Base-by-base conservation (phyloP, 345 rosid species). In the Erucastrum elatum region DNA sequence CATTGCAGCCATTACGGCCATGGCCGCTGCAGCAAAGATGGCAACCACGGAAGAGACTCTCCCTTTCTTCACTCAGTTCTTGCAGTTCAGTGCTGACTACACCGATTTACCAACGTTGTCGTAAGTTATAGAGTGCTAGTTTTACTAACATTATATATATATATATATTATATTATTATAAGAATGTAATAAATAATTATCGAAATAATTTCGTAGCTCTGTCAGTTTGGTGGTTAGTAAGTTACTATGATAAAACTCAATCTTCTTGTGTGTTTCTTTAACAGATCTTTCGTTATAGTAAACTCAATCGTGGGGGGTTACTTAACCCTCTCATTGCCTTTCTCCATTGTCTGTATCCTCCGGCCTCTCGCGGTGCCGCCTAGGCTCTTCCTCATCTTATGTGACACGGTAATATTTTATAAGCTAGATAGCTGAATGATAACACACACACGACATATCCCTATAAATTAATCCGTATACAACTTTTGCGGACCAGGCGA, bases 41-140 rank as follows among this genome's bases (percentile, higher is more conserved):
- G 98, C 92, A 17, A 92, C 87, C 1, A 90, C 87, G 1, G 88
- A 77, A 30, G 86, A 94, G 60, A 88, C 92, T 56, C 91, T 94
- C 39, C 98, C 98, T 58, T 90, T 94, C 86, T 90, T 94, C 88
- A 88, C 97, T 31, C 97, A 90, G 83, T 94, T 92, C 86, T 91
- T 91, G 84, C 97, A 88, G 82, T 94, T 94, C 69, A 64, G 89
- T 82, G 98, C 98, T 66, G 79, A 90, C 44, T 92, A 92, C 49
- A 89, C 90, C 25, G 97, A 94, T 83, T 77, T 94, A 39, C 94
- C 97, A 64, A 87, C 94, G 2, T 77, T 90, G 6, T 75, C 66
- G 95, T 90, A 83, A 15, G 93, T 64, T 64, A 34, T 49, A 17
- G 44, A 68, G 51, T 41, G 15, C 15, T 53, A 65, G n/a, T 56